Evolutionary conservation across 257 asterid genomes (phyloP), one percentile per base, ranked within the genome.

Genomic region (Gentiana dahurica): DNA sequence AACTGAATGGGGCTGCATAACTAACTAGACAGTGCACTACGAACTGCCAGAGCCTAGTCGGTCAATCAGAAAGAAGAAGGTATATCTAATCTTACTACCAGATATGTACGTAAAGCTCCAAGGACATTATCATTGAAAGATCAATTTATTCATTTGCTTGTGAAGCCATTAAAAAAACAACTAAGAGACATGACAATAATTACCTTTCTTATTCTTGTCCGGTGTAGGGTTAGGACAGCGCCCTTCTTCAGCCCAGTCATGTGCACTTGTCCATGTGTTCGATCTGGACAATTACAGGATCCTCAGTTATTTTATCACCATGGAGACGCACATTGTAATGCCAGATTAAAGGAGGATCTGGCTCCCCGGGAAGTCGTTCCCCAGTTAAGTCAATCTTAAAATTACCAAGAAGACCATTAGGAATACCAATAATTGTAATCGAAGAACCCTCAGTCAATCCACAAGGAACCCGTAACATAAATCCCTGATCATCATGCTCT

Each of bases 371-470:
- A 45, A 92, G 94, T 24, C 76, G 81, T 70, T 92, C 98, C 45
- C 97, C 98, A 62, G 94, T 85, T 71, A 88, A 57, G 68, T 92
- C 97, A 53, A 92, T 72, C 65, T 77, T 79, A 68, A 92, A 88
- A 65, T 83, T 75, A 61, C 98, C 98, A 68, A 83, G 89, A 68
- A 90, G 87, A 41, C 98, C 98, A 79, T 77, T 81, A 10, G 97
- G 97, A 65, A 88, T 83, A 65, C 98, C 93, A 45, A 88, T 88
- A 56, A 92, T 61, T 12, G 98, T 88, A 68, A 92, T 78, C 34
- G 98, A 92, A 60, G 98, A 88, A 48, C 95, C 97, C 74, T 85
- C 95, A 71, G 95, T 88, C 75, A 92, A 68, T 39, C 98, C 98
- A 74, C 98, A 92, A 65, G 97, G 97, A 62, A 88, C 81, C 57